Conservation (phyloP, 257 asterid genomes). For the Plantago major region DNA sequence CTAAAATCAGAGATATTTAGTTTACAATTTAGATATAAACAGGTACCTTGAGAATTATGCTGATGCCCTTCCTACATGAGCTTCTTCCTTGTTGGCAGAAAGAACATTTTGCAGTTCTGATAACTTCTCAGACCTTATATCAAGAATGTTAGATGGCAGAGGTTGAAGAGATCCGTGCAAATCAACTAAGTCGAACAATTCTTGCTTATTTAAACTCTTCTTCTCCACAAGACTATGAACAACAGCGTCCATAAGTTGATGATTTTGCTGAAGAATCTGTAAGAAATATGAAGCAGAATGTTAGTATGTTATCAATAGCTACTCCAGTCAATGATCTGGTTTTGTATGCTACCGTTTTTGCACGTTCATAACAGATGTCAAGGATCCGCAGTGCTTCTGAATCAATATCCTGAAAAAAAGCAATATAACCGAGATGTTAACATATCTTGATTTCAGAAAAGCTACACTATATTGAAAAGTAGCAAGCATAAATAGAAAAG, state of each 20-base stretch:
- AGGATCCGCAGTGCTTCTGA: conserved; percentile 64
- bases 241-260: conserved; percentile 65
- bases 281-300: conserved; percentile 1
- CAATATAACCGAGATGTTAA: background rate
- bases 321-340: background rate
- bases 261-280: conserved; percentile 71
- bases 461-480: background rate
- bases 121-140: conserved; percentile 52
- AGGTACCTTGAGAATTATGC: conserved; percentile 11
- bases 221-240: conserved; percentile 60
- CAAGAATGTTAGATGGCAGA: conserved; percentile 65
- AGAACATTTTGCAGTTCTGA: conserved; percentile 38
- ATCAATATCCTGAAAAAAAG: conserved; percentile 65
- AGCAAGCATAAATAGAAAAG: too few relatives aligned
- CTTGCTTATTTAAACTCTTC: conserved; percentile 76
- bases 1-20: background rate
- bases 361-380: conserved; percentile 62
- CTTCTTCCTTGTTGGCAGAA: conserved; percentile 30
- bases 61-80: conserved; percentile 27
- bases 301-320: conserved; percentile 7
- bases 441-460: too few relatives aligned
- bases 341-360: conserved; percentile 55
- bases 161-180: conserved; percentile 65
- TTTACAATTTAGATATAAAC: background rate
- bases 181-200: conserved; percentile 60